Evolutionary conservation across 2,329 filamentous ascomycete genomes (phyloP).

Genomic region (Sporothrix schenckii): DNA sequence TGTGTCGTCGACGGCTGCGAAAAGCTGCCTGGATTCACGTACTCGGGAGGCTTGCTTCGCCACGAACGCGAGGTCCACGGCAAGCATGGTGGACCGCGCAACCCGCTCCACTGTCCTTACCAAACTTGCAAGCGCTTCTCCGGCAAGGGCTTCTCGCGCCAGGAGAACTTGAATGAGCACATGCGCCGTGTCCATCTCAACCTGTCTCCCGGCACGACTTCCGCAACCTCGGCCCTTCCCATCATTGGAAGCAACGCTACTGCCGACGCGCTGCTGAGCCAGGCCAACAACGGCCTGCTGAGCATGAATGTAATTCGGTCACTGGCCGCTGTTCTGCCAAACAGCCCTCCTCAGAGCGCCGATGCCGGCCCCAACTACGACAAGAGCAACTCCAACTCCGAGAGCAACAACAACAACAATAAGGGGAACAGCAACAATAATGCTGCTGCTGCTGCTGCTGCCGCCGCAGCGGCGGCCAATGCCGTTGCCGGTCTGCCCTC

Average conservation of each 20-base stretch:
- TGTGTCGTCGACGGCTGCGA: conserved; percentile 82
- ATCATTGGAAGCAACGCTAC: conserved; percentile 6
- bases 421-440: conserved; percentile 12
- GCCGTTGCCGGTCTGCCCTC: conserved; percentile 25
- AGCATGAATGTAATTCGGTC: conserved; percentile 30
- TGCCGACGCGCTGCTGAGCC: conserved; percentile 15
- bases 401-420: background rate
- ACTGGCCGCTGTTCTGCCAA: conserved; percentile 23
- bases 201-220: background rate
- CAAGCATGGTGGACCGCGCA: conserved; percentile 85
- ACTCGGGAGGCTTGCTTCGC: conserved; percentile 83
- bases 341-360: background rate
- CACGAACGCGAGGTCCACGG: conserved; percentile 94
- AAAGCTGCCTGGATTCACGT: conserved; percentile 92
- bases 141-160: conserved; percentile 86
- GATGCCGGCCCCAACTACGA: background rate
- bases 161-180: conserved; percentile 94
- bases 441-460: conserved; percentile 13
- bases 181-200: conserved; percentile 77
- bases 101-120: conserved; percentile 83
- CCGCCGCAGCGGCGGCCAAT: conserved; percentile 6
- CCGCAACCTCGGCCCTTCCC: background rate
- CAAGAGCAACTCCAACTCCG: background rate
- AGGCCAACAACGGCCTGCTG: background rate
- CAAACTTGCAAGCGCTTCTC: conserved; percentile 84